Evolutionary conservation across 345 rosid genomes (phyloP).

Genomic region (Populus nigra): DNA sequence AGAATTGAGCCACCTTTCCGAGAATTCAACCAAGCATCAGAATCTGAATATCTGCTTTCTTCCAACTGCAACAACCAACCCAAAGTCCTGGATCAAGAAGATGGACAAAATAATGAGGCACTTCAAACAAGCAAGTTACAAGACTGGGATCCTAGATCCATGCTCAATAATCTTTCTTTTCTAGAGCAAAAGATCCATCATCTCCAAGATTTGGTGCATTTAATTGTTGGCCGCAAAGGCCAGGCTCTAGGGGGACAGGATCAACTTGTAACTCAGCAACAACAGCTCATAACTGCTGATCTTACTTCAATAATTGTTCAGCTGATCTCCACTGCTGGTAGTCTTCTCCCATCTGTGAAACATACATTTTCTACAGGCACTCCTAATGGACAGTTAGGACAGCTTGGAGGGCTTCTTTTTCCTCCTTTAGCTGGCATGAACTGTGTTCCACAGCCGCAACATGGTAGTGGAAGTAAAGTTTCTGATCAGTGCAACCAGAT

Average conservation of each 20-base stretch:
- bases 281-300: conserved; percentile 79
- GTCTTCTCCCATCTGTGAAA: conserved; percentile 88
- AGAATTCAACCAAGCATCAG: conserved; percentile 38
- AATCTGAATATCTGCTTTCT: conserved; percentile 24
- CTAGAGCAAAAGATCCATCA: conserved; percentile 87
- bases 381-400: conserved; percentile 35
- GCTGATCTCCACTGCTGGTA: conserved; percentile 90
- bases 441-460: conserved; percentile 40
- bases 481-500: conserved; percentile 41
- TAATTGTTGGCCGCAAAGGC: conserved; percentile 52
- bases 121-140: conserved; percentile 42
- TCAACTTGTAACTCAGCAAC: conserved; percentile 65
- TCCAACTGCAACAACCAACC: conserved; percentile 31
- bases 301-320: conserved; percentile 91
- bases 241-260: conserved; percentile 49
- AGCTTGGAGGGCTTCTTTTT: conserved; percentile 50
- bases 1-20: conserved; percentile 43
- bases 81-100: conserved; percentile 32
- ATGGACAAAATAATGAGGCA: conserved; percentile 33
- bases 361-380: conserved; percentile 43
- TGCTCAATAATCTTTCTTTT: conserved; percentile 76
- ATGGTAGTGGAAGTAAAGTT: conserved; percentile 32
- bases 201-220: conserved; percentile 78
- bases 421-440: conserved; percentile 40
- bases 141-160: conserved; percentile 85